Conservation (phyloP, 176 grass and related monocot genomes). For the Eragrostis nindensis region DNA sequence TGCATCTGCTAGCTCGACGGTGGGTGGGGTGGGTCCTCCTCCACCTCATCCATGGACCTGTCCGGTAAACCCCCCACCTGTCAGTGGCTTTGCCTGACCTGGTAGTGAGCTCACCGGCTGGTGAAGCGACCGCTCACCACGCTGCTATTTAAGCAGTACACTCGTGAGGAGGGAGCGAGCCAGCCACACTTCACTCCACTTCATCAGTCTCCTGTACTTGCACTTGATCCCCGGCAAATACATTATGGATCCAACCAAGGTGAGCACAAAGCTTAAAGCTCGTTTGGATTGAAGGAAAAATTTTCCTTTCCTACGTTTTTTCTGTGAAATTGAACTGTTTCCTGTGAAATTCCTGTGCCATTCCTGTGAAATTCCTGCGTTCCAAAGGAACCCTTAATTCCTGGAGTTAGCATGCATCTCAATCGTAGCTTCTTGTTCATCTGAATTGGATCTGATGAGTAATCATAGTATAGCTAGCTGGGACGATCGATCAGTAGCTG, state of each 20-base stretch:
- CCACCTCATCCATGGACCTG: background rate
- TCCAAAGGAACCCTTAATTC: too few relatives aligned
- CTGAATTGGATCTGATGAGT: background rate
- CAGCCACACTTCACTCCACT: slow-evolving; percentile 10
- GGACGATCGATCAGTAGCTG: too few relatives aligned
- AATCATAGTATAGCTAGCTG: too few relatives aligned
- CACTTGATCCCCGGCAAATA: too few relatives aligned
- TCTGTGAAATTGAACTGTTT: too few relatives aligned
- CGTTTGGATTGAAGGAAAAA: too few relatives aligned
- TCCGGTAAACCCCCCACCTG: too few relatives aligned
- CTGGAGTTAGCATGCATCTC: too few relatives aligned
- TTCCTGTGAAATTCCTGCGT: too few relatives aligned
- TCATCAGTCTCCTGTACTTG: background rate
- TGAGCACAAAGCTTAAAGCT: background rate
- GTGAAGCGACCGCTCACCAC: background rate
- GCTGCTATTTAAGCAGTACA: slow-evolving; percentile 40
- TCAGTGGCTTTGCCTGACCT: background rate
- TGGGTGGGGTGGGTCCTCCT: too few relatives aligned
- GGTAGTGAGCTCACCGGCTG: background rate
- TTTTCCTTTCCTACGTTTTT: background rate
- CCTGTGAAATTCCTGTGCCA: too few relatives aligned
- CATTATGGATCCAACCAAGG: slow-evolving; percentile 56
- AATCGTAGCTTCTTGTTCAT: too few relatives aligned
- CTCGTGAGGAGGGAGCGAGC: background rate
- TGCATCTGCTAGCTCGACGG: background rate